Conservation (phyloP, 306 rosid species). For the Dalbergia cultrata region DNA sequence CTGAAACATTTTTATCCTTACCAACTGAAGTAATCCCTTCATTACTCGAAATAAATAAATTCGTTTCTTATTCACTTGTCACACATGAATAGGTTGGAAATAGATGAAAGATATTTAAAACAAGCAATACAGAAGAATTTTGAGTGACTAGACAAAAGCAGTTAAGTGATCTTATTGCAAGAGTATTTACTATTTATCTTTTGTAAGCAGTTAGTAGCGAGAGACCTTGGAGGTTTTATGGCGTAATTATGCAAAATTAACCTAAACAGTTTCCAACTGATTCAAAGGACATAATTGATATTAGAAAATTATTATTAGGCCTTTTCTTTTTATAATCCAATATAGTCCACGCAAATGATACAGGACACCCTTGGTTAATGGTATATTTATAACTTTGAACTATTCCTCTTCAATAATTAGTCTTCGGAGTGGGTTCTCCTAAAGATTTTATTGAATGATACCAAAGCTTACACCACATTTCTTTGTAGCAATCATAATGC, state of each 20-base stretch:
- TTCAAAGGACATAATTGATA: neutral
- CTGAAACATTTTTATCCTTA: neutral
- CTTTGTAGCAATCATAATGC: neutral
- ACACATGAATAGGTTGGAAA: neutral
- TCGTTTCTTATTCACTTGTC: neutral
- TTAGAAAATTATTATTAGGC: neutral
- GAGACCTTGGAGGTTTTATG: neutral
- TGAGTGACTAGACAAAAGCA: too few relatives aligned
- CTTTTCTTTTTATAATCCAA: neutral
- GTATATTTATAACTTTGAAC: neutral
- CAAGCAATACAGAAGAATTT: neutral
- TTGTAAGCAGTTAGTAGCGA: too few relatives aligned
- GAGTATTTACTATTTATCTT: too few relatives aligned
- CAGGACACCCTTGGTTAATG: neutral
- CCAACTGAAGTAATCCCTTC: neutral
- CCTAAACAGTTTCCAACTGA: neutral
- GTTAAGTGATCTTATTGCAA: too few relatives aligned
- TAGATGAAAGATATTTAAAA: neutral
- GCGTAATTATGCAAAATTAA: neutral
- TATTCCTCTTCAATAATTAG: conserved; percentile 14
- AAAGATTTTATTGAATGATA: neutral
- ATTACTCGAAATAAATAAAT: neutral
- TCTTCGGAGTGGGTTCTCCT: conserved; percentile 19
- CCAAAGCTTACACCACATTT: conserved; percentile 16
- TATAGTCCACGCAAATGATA: neutral